Conservation (phyloP, 2,329 filamentous ascomycete genomes). For the Massarina eburnea region DNA sequence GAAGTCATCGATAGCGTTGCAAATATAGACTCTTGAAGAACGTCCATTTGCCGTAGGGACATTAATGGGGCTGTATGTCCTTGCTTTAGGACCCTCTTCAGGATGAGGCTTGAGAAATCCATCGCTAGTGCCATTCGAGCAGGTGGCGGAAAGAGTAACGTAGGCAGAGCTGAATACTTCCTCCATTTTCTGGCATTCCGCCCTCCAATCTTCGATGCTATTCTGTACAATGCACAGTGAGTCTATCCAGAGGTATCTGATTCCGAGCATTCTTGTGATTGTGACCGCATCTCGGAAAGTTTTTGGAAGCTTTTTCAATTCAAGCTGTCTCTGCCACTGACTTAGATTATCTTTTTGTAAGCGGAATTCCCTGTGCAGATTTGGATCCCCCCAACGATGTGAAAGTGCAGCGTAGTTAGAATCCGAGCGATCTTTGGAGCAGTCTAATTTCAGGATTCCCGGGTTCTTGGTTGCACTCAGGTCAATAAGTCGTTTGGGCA, state of each 20-base stretch:
- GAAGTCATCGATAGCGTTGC: conserved; percentile 10
- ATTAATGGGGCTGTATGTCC: too few species aligned
- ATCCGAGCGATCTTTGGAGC: too few species aligned
- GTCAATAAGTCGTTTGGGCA: too few species aligned
- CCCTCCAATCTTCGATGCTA: conserved; percentile 17
- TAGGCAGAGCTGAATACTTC: conserved; percentile 14
- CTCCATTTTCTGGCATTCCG: conserved; percentile 17
- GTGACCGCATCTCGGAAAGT: conserved; percentile 19
- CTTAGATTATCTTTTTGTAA: conserved; percentile 14
- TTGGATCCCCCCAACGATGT: conserved; percentile 18
- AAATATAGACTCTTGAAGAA: conserved; percentile 9
- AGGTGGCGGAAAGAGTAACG: conserved; percentile 18
- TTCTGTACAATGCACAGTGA: conserved; percentile 23
- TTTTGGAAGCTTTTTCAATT: conserved; percentile 14
- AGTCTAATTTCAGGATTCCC: too few species aligned
- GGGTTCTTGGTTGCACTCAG: too few species aligned
- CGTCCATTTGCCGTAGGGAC: neutral
- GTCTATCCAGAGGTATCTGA: conserved; percentile 19
- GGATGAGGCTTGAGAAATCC: conserved; percentile 18
- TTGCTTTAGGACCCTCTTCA: neutral
- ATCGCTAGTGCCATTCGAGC: conserved; percentile 11
- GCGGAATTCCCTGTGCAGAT: conserved; percentile 12
- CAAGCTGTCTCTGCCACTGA: conserved; percentile 7
- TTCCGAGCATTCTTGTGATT: conserved; percentile 11
- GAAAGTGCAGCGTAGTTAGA: conserved; percentile 19